Evolutionary conservation across 2,329 filamentous ascomycete species (phyloP).

Genomic region (Geosmithia putterillii): DNA sequence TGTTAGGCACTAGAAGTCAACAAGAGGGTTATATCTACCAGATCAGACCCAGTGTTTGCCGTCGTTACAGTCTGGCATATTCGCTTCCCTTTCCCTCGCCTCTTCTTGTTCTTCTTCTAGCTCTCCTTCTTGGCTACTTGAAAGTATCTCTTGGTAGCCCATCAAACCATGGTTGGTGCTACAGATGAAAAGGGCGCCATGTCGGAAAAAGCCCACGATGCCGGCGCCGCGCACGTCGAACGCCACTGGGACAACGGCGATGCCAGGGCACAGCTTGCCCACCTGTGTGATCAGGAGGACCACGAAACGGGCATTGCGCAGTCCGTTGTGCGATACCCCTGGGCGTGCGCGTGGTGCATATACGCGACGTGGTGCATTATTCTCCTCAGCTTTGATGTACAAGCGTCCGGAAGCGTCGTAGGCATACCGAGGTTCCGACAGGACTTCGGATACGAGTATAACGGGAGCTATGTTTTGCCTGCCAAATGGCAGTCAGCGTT

Average conservation of each 20-base stretch:
- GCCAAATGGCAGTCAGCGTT: slow-evolving; percentile 32
- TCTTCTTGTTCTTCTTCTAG: background rate
- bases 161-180: background rate
- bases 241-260: background rate
- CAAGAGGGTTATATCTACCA: background rate
- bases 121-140: too few relatives aligned
- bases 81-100: background rate
- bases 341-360: slow-evolving; percentile 18
- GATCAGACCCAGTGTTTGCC: background rate
- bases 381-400: slow-evolving; percentile 26
- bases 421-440: slow-evolving; percentile 29
- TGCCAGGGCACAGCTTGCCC: slow-evolving; percentile 2
- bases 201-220: background rate
- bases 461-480: slow-evolving; percentile 23
- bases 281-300: slow-evolving; percentile 13
- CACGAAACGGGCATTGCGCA: slow-evolving; percentile 10
- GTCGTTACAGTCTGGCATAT: background rate
- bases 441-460: slow-evolving; percentile 25
- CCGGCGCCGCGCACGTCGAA: background rate
- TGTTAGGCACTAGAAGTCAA: too few relatives aligned
- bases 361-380: slow-evolving; percentile 25
- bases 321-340: slow-evolving; percentile 11
- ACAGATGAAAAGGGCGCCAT: background rate
- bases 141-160: too few relatives aligned
- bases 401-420: slow-evolving; percentile 25